phyloP scores from a whole-genome alignment of 345 rosid genomes.

The Mercurialis annua region DNA sequence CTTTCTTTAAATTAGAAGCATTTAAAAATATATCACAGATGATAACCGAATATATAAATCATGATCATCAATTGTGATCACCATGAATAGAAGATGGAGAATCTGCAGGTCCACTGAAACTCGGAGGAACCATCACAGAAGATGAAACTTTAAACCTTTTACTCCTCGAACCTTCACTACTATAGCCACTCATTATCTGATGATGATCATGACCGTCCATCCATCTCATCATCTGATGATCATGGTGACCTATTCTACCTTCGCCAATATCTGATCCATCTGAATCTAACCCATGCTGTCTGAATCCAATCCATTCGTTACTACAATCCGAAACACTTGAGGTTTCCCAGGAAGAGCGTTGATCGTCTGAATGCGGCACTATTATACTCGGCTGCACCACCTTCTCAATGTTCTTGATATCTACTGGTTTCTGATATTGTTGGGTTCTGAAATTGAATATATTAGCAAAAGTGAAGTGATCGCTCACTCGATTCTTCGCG shows the following conservation, averaged over 20 bases:
- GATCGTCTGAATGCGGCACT: constrained; percentile 34
- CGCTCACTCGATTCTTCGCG: constrained; percentile 58
- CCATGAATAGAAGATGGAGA: constrained; percentile 18
- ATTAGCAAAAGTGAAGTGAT: constrained; percentile 61
- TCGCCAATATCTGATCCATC: constrained; percentile 54
- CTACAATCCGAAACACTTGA: constrained; percentile 55
- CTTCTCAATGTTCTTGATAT: constrained; percentile 47
- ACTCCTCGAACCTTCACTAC: constrained; percentile 39
- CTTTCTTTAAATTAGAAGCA: no score
- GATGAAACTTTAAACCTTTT: constrained; percentile 68
- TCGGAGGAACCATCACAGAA: constrained; percentile 58
- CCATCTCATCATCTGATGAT: constrained; percentile 38
- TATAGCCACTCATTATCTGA: constrained; percentile 32
- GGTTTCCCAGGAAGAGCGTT: constrained; percentile 45
- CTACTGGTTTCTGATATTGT: constrained; percentile 35
- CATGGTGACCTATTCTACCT: constrained; percentile 22
- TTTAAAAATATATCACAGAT: no score
- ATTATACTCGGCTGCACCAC: constrained; percentile 63
- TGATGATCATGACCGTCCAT: constrained; percentile 48
- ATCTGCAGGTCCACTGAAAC: constrained; percentile 37
- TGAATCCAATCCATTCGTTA: constrained; percentile 48
- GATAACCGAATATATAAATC: no score
- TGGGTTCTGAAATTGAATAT: constrained; percentile 48
- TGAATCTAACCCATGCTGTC: constrained; percentile 47
- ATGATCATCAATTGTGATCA: constrained; percentile 15